phyloP scores from a whole-genome alignment of 192 early-diverging fungal species.

The Phlyctochytrium bullatum region DNA sequence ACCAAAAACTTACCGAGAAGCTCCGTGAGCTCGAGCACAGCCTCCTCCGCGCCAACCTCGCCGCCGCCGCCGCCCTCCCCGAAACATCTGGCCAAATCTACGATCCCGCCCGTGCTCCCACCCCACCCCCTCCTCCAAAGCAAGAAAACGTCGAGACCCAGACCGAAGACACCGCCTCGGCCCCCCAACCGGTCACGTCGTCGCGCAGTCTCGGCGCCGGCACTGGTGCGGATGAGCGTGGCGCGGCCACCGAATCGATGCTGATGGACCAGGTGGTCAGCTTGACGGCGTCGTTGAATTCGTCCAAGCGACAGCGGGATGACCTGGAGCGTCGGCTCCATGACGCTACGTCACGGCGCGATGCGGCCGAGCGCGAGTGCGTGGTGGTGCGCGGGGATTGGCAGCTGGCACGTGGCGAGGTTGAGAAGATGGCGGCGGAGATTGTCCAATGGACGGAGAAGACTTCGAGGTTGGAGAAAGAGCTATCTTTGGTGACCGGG shows the following conservation, averaged over 20 bases:
- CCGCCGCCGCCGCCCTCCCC: not conserved
- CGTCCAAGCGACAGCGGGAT: not conserved
- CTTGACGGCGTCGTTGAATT: not conserved
- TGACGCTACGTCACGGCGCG: not conserved
- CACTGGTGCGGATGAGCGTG: not conserved
- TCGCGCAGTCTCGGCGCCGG: too few species aligned
- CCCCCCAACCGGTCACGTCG: too few species aligned
- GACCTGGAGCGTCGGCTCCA: not conserved
- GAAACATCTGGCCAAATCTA: too few species aligned
- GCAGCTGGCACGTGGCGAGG: not conserved
- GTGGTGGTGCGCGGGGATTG: not conserved
- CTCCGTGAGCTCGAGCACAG: not conserved
- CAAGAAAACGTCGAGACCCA: too few species aligned
- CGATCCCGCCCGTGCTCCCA: too few species aligned
- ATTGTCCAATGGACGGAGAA: not conserved
- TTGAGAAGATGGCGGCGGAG: not conserved
- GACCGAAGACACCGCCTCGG: too few species aligned
- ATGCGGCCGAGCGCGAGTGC: not conserved
- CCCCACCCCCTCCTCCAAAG: too few species aligned
- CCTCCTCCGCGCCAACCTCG: not conserved
- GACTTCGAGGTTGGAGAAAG: not conserved
- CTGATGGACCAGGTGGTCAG: not conserved
- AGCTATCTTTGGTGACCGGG: not conserved
- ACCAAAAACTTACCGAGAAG: not conserved
- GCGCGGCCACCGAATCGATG: not conserved